These are phyloP conservation scores for Hypoxylon sp. DNA, from an alignment of 2,329 filamentous ascomycete genomes.

Conservation along the genomic window DNA sequence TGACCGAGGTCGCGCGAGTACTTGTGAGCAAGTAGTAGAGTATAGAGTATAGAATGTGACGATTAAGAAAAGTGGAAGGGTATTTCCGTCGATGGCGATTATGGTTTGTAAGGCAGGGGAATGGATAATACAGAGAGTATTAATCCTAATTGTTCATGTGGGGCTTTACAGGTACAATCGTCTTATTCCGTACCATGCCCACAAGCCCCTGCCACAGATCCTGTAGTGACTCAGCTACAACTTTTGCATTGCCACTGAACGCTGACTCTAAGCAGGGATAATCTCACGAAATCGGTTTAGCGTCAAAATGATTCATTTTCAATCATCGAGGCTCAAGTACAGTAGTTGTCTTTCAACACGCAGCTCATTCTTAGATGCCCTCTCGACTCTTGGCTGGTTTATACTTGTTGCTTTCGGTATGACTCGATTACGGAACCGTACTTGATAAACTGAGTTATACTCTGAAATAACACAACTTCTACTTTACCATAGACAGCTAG, in stretches of 20 bases:
- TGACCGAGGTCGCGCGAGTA: constrained; percentile 18
- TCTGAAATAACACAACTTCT: too few species aligned
- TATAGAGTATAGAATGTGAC: neutral
- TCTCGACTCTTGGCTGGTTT: neutral
- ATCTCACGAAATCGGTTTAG: neutral
- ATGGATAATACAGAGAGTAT: constrained; percentile 30
- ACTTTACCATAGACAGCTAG: too few species aligned
- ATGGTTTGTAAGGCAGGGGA: constrained; percentile 10
- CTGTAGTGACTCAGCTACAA: constrained; percentile 33
- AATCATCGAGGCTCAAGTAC: constrained; percentile 27
- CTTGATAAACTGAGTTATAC: neutral
- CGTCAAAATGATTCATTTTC: constrained; percentile 41
- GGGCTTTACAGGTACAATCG: constrained; percentile 18
- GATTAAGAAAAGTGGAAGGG: constrained; percentile 5
- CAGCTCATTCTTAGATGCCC: neutral
- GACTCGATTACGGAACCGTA: neutral
- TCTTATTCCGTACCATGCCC: constrained; percentile 2
- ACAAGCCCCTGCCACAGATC: neutral
- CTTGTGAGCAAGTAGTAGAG: neutral
- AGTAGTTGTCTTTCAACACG: neutral
- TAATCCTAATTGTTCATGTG: constrained; percentile 32
- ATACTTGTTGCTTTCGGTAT: neutral
- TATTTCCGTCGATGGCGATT: constrained; percentile 16
- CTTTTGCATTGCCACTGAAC: constrained; percentile 33
- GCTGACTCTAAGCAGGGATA: constrained; percentile 27